These are phyloP conservation scores for Capronia americana DNA, from an alignment of 2,329 filamentous ascomycete species.

Conservation along the genomic window DNA sequence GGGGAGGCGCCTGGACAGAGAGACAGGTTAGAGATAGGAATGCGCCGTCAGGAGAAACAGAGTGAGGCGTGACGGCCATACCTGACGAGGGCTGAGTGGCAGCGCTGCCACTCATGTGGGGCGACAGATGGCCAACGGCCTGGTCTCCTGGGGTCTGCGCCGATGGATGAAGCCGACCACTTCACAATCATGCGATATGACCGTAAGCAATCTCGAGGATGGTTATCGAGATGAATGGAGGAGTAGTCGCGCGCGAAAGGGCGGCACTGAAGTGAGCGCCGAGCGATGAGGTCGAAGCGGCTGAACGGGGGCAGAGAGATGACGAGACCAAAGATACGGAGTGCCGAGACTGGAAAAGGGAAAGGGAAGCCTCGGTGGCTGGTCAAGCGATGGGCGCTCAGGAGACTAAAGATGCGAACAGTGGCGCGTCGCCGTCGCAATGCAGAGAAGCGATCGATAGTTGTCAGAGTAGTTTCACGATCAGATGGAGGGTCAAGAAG, in stretches of 20 bases:
- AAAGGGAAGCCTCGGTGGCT: constrained; percentile 14
- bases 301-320: constrained; percentile 26
- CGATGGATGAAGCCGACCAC: constrained; percentile 17
- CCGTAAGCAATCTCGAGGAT: constrained; percentile 10
- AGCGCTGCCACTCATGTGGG: constrained; percentile 42
- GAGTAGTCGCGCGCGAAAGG: constrained; percentile 23
- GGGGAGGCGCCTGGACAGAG: constrained; percentile 28
- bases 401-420: constrained; percentile 16
- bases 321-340: constrained; percentile 20
- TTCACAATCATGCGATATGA: constrained; percentile 26
- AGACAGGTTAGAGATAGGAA: constrained; percentile 29
- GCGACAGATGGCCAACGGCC: constrained; percentile 39
- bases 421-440: constrained; percentile 19
- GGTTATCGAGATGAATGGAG: constrained; percentile 15
- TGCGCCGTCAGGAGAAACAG: constrained; percentile 26
- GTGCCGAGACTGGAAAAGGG: constrained; percentile 1
- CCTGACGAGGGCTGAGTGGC: constrained; percentile 39
- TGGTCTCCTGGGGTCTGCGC: constrained; percentile 28
- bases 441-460: constrained; percentile 15
- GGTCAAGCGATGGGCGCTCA: constrained; percentile 18
- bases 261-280: constrained; percentile 12
- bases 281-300: constrained; percentile 22
- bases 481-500: constrained; percentile 20
- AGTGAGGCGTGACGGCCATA: constrained; percentile 28
- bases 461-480: constrained; percentile 3